A percentile compares a stretch with the other conserved stretches of the same genome.
Conservation (phyloP, 441 rosid genomes). For the Populus hybrid region DNA sequence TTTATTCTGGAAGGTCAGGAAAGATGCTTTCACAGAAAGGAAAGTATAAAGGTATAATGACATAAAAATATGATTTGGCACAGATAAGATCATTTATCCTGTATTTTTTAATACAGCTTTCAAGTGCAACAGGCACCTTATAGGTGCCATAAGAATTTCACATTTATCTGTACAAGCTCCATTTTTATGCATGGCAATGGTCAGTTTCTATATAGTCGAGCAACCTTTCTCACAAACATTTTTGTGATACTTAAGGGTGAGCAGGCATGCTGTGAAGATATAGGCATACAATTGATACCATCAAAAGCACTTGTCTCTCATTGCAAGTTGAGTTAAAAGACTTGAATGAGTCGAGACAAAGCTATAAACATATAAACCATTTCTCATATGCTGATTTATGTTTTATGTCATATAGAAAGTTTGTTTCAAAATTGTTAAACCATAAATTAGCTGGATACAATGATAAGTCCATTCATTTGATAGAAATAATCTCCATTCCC, state of each 20-base stretch:
- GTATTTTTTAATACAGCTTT: neutral
- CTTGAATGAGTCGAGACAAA: neutral
- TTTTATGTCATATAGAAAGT: neutral
- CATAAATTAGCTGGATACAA: neutral
- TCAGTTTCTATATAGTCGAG: neutral
- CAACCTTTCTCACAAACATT: neutral
- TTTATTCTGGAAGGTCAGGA: neutral
- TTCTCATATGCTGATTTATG: too few species aligned
- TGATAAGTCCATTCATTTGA: neutral
- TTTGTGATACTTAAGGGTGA: neutral
- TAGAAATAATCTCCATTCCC: neutral
- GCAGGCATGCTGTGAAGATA: neutral
- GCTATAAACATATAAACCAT: neutral
- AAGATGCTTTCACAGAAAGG: neutral
- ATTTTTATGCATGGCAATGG: neutral
- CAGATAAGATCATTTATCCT: constrained; percentile 1
- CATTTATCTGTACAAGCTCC: neutral
- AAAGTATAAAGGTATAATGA: neutral
- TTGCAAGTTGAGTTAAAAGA: neutral
- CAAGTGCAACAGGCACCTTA: neutral
- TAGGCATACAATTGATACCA: neutral
- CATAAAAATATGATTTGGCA: neutral
- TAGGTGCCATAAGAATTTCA: neutral
- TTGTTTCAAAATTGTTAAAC: neutral
- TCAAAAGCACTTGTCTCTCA: neutral